Base-by-base conservation (phyloP, 1,284 basidiomycete genomes). In the Trametes sp. region DNA sequence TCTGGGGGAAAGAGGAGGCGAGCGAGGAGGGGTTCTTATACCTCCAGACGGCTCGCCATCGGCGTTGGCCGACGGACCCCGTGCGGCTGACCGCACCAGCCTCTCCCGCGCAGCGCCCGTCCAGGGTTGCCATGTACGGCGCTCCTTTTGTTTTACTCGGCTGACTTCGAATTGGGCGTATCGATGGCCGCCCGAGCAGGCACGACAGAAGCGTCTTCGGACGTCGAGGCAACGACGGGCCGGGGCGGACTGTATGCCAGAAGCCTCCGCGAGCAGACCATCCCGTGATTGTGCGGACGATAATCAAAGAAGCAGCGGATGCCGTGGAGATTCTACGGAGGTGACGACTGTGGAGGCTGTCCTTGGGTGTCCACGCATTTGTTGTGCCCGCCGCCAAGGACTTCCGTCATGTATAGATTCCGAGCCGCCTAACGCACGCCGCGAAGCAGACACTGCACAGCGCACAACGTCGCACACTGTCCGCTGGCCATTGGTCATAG, bases 111-210 rank as follows among this genome's bases (percentile, higher is more conserved):
- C 31, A 8, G 11, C 26, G 10, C 41, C 28, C 28, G 8, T 29
- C 42, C 26, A 28, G 52, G 1, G 38, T 29, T 26, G 49, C 28
- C 57, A 52, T 58, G 57, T 11, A 29, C 35, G 21, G 19, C 36
- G n/a, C 16, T 38, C 13, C 44, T 35, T 29, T 44, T 58, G 49
- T 21, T 58, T 49, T 58, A 8, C 49, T 52, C 4, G 57, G 50
- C 57, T 58, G 57, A 58, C 49, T 52, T 52, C 31, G 38, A 58
- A 51, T 35, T 52, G 57, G 57, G 57, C 57, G 57, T 21, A 58
- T 58, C 57, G 57, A 58, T 58, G 49, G 57, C 49, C 57, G 57
- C 57, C 49, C 49, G 29, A 44, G 49, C 31, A 33, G 38, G 29
- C 14, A 44, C 57, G 28, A 23, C 49, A 29, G 14, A 52, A n/a